Evolutionary conservation across 495 filamentous ascomycete species (phyloP).

Genomic region (Recurvomyces mirabilis): DNA sequence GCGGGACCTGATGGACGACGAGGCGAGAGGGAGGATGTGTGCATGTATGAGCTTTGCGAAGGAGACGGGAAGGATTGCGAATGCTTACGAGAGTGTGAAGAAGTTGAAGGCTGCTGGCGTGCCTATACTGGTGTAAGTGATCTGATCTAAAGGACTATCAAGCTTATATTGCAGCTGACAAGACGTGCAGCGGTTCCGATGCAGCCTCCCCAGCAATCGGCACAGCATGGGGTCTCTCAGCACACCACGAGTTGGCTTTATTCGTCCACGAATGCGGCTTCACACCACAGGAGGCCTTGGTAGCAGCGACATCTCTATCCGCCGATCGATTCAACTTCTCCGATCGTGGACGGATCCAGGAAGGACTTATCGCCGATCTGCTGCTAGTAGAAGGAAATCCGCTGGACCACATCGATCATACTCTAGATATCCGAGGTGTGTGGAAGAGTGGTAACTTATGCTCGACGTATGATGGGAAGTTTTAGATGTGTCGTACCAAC

Average conservation of each 20-base stretch:
- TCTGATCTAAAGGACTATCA: not conserved
- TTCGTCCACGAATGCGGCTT: conserved; percentile 29
- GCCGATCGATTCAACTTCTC: conserved; percentile 27
- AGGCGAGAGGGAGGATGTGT: conserved; percentile 22
- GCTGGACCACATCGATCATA: conserved; percentile 28
- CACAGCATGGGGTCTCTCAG: conserved; percentile 27
- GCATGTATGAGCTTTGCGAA: conserved; percentile 25
- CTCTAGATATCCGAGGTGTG: conserved; percentile 28
- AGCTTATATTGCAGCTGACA: not conserved
- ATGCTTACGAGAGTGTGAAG: conserved; percentile 29
- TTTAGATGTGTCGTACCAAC: not conserved
- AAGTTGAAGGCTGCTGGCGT: conserved; percentile 27
- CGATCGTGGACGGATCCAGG: conserved; percentile 26
- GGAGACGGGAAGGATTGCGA: conserved; percentile 15
- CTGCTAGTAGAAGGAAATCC: conserved; percentile 30
- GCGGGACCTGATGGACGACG: conserved; percentile 21
- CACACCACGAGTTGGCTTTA: conserved; percentile 30
- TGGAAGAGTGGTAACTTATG: conserved; percentile 21
- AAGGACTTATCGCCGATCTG: conserved; percentile 28
- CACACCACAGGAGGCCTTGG: conserved; percentile 26
- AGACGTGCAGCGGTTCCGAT: conserved; percentile 24
- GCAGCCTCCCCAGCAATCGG: conserved; percentile 27
- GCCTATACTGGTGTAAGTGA: conserved; percentile 26
- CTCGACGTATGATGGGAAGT: conserved; percentile 10
- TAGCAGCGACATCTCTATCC: conserved; percentile 24